phyloP scores from a whole-genome alignment of 139 green algal genomes.

The Mesotaenium endlicherianum region DNA sequence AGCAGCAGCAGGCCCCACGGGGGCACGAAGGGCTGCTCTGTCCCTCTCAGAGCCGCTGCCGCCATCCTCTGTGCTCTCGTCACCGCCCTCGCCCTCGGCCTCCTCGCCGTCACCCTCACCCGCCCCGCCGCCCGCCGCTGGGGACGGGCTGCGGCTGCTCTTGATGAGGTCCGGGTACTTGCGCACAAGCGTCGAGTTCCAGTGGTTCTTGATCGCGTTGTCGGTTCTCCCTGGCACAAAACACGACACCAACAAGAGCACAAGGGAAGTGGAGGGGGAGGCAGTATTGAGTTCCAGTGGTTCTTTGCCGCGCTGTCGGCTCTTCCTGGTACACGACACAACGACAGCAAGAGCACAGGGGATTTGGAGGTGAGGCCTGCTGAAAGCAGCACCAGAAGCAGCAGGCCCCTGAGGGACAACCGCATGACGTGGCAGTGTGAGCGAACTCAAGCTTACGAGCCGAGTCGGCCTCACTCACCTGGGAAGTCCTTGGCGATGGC shows the following conservation, averaged over 20 bases:
- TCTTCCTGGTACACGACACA: not conserved
- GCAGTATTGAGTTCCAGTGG: not conserved
- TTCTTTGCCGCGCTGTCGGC: not conserved
- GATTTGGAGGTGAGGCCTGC: not conserved
- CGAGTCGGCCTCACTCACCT: too few relatives aligned
- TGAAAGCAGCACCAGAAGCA: not conserved
- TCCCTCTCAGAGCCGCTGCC: not conserved
- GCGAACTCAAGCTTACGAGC: not conserved
- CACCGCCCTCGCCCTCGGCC: not conserved
- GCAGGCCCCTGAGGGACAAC: not conserved
- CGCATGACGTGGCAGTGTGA: not conserved
- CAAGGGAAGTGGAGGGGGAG: not conserved
- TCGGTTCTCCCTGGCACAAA: slow-evolving; percentile 70
- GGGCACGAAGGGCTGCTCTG: too few relatives aligned
- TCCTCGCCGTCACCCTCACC: not conserved
- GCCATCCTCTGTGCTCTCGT: not conserved
- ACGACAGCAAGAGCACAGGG: too few relatives aligned
- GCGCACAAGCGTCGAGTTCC: slow-evolving; percentile 61
- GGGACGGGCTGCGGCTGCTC: not conserved
- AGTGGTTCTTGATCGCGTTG: slow-evolving; percentile 90
- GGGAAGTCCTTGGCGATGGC: slow-evolving; percentile 48
- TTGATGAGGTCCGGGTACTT: too few relatives aligned
- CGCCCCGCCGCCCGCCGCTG: not conserved
- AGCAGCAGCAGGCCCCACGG: too few relatives aligned
- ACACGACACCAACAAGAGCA: not conserved